These are phyloP conservation scores for Dichotomopilus funicola DNA, from an alignment of 2,329 filamentous ascomycete genomes.

Conservation along the genomic window DNA sequence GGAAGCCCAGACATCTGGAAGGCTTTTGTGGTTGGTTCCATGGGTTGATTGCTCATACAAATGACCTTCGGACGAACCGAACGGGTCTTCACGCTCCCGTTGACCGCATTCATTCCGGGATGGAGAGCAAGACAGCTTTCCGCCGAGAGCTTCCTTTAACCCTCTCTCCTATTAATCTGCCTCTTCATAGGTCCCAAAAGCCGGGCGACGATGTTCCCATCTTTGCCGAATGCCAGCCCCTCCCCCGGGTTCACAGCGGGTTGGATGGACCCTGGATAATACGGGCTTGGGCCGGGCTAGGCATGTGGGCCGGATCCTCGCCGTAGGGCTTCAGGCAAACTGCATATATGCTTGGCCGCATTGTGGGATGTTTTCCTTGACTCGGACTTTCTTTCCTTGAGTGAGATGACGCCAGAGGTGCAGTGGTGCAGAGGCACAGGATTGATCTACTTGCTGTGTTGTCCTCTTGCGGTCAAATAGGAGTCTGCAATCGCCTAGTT, in stretches of 20 bases:
- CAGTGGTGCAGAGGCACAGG: neutral
- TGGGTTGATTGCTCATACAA: neutral
- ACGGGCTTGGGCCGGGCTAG: neutral
- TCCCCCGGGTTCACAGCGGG: neutral
- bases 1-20: neutral
- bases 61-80: no score
- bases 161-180: neutral
- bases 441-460: neutral
- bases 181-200: neutral
- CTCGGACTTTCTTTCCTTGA: neutral
- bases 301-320: neutral
- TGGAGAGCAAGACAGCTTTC: no score
- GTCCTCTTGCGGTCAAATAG: neutral
- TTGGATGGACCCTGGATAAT: neutral
- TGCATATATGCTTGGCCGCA: neutral
- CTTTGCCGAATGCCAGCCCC: neutral
- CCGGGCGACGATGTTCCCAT: neutral
- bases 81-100: no score
- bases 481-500: no score
- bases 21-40: neutral
- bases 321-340: neutral
- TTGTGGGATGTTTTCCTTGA: neutral
- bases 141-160: neutral
- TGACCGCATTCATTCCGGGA: no score
- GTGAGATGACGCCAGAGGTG: constrained; percentile 5